These are phyloP conservation scores for Austroboletus novae-zelandiae DNA, from an alignment of 1,284 basidiomycete species.

Conservation along the genomic window DNA sequence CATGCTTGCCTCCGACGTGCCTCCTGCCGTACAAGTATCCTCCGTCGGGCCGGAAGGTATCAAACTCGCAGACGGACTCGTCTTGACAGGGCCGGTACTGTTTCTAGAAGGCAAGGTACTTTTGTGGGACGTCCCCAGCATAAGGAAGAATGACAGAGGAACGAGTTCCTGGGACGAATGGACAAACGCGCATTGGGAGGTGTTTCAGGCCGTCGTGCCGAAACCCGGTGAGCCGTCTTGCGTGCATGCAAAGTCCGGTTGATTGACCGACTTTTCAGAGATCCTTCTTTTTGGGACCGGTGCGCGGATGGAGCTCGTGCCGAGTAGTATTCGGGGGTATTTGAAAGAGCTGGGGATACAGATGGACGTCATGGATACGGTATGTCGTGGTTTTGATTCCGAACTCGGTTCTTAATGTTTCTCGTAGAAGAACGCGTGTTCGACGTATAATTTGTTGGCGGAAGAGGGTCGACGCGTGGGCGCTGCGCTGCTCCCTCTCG, in stretches of 20 bases:
- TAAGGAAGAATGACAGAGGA: not conserved
- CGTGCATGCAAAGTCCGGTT: not conserved
- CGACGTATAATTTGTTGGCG: slow-evolving; percentile 89
- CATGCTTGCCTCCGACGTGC: slow-evolving; percentile 66
- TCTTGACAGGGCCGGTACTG: slow-evolving; percentile 75
- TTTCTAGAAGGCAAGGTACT: slow-evolving; percentile 87
- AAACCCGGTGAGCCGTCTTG: slow-evolving; percentile 68
- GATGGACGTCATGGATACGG: slow-evolving; percentile 93
- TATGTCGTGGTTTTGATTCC: slow-evolving; percentile 39
- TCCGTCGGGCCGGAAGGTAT: slow-evolving; percentile 62
- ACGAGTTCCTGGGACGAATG: slow-evolving; percentile 55
- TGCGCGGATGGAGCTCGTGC: slow-evolving; percentile 66
- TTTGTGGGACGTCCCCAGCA: slow-evolving; percentile 81
- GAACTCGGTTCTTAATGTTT: not conserved
- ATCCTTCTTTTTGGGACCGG: slow-evolving; percentile 91
- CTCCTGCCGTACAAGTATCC: slow-evolving; percentile 69
- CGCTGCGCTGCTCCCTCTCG: slow-evolving; percentile 76
- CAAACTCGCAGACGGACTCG: slow-evolving; percentile 70
- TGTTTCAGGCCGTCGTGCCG: slow-evolving; percentile 82
- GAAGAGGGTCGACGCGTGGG: slow-evolving; percentile 93
- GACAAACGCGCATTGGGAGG: slow-evolving; percentile 69
- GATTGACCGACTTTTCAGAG: slow-evolving; percentile 50
- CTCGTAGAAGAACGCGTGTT: slow-evolving; percentile 70
- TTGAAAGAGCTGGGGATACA: slow-evolving; percentile 82
- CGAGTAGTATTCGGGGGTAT: slow-evolving; percentile 65